Evolutionary conservation across 306 rosid genomes (phyloP).

Genomic region (Acacia confusa): DNA sequence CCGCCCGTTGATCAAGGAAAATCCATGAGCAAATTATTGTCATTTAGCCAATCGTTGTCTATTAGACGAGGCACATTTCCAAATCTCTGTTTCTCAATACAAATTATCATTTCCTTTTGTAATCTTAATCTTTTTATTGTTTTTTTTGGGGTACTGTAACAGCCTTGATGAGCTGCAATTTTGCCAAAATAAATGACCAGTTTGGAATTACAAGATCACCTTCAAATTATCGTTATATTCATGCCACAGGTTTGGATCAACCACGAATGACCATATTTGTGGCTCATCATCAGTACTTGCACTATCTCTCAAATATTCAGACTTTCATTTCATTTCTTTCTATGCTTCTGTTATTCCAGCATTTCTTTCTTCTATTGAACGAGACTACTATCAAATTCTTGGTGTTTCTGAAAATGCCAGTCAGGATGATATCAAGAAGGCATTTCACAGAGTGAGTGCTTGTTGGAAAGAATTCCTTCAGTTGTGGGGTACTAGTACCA

Average conservation of each 20-base stretch:
- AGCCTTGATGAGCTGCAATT: conserved; percentile 54
- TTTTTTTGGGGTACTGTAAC: background rate
- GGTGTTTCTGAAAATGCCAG: conserved; percentile 68
- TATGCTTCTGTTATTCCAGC: conserved; percentile 42
- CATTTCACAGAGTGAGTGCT: conserved; percentile 68
- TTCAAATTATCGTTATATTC: conserved; percentile 51
- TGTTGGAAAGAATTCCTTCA: conserved; percentile 15
- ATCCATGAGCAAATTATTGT: conserved; percentile 29
- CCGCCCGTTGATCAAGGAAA: conserved; percentile 32
- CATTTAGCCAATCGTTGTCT: conserved; percentile 39
- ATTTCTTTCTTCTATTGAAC: conserved; percentile 43
- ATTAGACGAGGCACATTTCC: conserved; percentile 46
- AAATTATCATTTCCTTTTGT: background rate
- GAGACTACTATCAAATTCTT: conserved; percentile 69
- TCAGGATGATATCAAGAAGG: conserved; percentile 77
- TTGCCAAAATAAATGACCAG: conserved; percentile 37
- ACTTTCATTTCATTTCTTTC: conserved; percentile 18
- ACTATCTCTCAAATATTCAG: background rate
- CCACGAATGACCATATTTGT: background rate
- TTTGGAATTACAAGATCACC: conserved; percentile 29
- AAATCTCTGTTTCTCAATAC: background rate
- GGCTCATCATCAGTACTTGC: background rate
- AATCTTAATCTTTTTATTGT: background rate
- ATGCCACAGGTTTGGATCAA: conserved; percentile 60
- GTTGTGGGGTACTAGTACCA: background rate